Percentiles rank a stretch among this genome's conserved stretches.
Evolutionary conservation across 768 basidiomycete genomes (phyloP).

Genomic region (Collybia nuda): DNA sequence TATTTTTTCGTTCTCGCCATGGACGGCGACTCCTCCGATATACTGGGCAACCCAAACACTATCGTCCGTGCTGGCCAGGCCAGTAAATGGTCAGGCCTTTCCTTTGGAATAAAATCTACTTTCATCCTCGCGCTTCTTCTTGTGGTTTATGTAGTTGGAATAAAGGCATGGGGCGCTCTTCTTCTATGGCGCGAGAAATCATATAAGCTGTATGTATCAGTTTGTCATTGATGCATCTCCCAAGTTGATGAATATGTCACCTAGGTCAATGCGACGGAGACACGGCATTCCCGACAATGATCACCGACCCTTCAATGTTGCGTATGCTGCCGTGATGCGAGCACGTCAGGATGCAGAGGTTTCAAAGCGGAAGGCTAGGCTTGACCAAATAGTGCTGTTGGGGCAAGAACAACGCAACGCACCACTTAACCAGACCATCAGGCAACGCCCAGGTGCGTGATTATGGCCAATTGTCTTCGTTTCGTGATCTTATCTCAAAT

Average conservation of each 20-base stretch:
- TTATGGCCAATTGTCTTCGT: slow-evolving; percentile 17
- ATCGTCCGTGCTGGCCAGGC: slow-evolving; percentile 25
- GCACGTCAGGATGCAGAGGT: slow-evolving; percentile 54
- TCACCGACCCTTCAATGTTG: slow-evolving; percentile 82
- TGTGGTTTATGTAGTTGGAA: slow-evolving; percentile 32
- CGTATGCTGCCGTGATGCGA: slow-evolving; percentile 71
- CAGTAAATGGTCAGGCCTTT: slow-evolving; percentile 32
- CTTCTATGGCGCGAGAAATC: slow-evolving; percentile 61
- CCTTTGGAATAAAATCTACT: slow-evolving; percentile 37
- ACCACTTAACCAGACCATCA: slow-evolving; percentile 37
- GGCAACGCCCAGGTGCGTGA: slow-evolving; percentile 46
- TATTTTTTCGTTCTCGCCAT: slow-evolving; percentile 36
- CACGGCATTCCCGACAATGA: slow-evolving; percentile 86
- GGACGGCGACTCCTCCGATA: slow-evolving; percentile 70
- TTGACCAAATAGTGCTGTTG: slow-evolving; percentile 29
- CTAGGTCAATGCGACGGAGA: slow-evolving; percentile 68
- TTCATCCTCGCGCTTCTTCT: slow-evolving; percentile 35
- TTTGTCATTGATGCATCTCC: slow-evolving; percentile 4
- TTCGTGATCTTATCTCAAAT: slow-evolving; percentile 24
- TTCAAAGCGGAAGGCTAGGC: slow-evolving; percentile 23
- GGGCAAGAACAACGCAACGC: slow-evolving; percentile 35
- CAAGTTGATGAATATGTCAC: slow-evolving; percentile 16
- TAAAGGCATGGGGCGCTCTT: slow-evolving; percentile 43
- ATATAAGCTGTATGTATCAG: slow-evolving; percentile 57
- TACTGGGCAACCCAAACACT: slow-evolving; percentile 59